A percentile compares a stretch with the other conserved stretches of the same genome.
phyloP scores from a whole-genome alignment of 2,329 filamentous ascomycete species.

The Ilyonectria robusta region DNA sequence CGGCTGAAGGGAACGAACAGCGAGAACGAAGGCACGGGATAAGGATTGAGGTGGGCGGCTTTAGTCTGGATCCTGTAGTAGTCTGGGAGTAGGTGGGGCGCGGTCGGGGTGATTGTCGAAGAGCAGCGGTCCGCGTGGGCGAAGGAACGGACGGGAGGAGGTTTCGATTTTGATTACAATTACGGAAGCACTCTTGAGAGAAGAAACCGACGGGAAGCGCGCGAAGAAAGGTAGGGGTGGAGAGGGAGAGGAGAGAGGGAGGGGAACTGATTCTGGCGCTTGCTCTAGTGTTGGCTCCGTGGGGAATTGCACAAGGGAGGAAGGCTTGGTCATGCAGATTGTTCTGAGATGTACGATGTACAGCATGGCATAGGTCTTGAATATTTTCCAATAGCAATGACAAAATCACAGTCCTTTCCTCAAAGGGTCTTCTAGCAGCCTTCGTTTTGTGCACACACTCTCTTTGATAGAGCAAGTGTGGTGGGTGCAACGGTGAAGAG shows the following conservation, averaged over 20 bases:
- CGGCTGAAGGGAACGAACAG: constrained; percentile 44
- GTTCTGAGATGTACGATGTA: constrained; percentile 10
- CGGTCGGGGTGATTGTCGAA: constrained; percentile 18
- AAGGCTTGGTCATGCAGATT: constrained; percentile 2
- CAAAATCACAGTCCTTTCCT: constrained; percentile 4
- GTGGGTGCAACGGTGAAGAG: constrained; percentile 3
- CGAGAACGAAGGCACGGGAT: constrained; percentile 39
- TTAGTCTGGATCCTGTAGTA: constrained; percentile 47
- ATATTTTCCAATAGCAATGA: constrained; percentile 13
- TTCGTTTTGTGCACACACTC: neutral
- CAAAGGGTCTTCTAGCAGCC: neutral
- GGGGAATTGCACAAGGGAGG: constrained; percentile 10
- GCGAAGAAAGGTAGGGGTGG: neutral
- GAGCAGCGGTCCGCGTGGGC: constrained; percentile 2
- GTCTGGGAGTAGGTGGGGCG: constrained; percentile 34
- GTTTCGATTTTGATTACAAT: constrained; percentile 6
- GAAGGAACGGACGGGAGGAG: constrained; percentile 11
- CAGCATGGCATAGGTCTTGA: constrained; percentile 9
- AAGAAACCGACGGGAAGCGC: neutral
- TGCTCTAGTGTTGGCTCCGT: constrained; percentile 21
- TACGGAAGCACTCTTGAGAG: constrained; percentile 2
- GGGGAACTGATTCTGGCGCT: constrained; percentile 13
- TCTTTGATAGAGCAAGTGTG: neutral
- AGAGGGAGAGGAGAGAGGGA: neutral
- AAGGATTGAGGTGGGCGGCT: constrained; percentile 47